Evolutionary conservation across 1,284 basidiomycete species (phyloP), one percentile per base, ranked within the genome.

Genomic region (Boletus calvinii): DNA sequence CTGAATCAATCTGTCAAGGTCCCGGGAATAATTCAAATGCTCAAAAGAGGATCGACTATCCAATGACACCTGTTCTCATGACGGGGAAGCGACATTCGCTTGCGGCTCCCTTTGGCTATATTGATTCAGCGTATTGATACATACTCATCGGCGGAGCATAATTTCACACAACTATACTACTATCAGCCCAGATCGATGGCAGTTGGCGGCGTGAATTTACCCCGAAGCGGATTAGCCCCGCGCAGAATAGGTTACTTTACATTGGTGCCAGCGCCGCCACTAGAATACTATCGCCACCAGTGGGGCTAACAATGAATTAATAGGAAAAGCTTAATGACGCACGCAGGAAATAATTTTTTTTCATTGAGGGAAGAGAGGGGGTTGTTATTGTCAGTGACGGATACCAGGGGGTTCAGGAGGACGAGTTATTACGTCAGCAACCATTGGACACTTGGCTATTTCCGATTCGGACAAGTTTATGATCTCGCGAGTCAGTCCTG

Each of bases 391-490:
- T 22, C 11, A 22, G n/a, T n/a, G n/a, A n/a, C n/a, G n/a, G n/a
- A n/a, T n/a, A n/a, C n/a, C 43, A 24, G 31, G 31, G 43, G 20
- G 18, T 24, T 46, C 17, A 31, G n/a, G 12, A 18, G 8, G 20
- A n/a, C 29, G 13, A n/a, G 11, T 29, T 37, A 63, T 67, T 68
- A 69, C 47, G 52, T 65, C 61, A 69, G 65, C 65, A 1, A 0
- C 1, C 7, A 17, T 24, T 0, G 6, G 37, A 30, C 37, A 50
- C 29, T n/a, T n/a, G n/a, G n/a, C n/a, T n/a, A n/a, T n/a, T 32
- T 43, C 42, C 46, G 17, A 32, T 46, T 49, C 48, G 48, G 39
- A 52, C 26, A 29, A 9, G 26, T 26, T 29, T 29, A 67, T 69
- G 65, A 52, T 58, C 45, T 57, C 49, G 36, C 64, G 56, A 64